Evolutionary conservation across 2,329 filamentous ascomycete species (phyloP), one percentile per base, ranked within the genome.

Genomic region (Penicillium sp.): DNA sequence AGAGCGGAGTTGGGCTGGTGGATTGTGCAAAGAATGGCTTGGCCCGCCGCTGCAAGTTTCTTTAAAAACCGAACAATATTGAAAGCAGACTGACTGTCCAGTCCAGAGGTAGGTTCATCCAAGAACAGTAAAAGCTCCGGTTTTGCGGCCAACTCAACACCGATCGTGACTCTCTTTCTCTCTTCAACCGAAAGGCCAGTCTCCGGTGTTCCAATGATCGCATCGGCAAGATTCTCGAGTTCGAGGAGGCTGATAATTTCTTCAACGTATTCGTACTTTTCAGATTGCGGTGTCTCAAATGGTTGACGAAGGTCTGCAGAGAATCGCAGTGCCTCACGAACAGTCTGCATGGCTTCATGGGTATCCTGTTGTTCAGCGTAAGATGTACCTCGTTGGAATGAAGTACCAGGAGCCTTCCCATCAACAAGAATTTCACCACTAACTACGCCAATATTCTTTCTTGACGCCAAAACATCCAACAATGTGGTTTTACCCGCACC

Each of bases 401-500:
- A 79, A 18, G 76, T 77, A n/a, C 81, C 81, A 15, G 81, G 81
- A 7, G 74, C 69, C 39, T 76, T 75, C 8, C 84, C 84, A 61
- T 87, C 84, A 8, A 87, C 79, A 18, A 87, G 75, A 48, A 85
- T 81, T 55, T 86, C 81, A 39, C 85, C 85, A 31, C 71, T 73
- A 46, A 87, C 82, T 5, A 85, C 81, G 58, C 85, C 85, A 55
- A 86, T 84, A 58, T 82, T 86, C 69, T 85, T 85, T 51, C 85
- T 74, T 5, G 80, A 74, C 1, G 85, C 84, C 10, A 95, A 76
- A 1, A 93, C 88, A 63, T 95, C 89, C 2, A 95, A 76, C 0
- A 95, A 76, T 0, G 90, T 95, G 0, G 90, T 94, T 74, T 95
- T 95, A 45, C 90, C 90, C 4, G 90, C 90, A n/a, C 82, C 82